Conservation (phyloP, 1,284 basidiomycete species). For the Cryptococcus deneoformans region DNA sequence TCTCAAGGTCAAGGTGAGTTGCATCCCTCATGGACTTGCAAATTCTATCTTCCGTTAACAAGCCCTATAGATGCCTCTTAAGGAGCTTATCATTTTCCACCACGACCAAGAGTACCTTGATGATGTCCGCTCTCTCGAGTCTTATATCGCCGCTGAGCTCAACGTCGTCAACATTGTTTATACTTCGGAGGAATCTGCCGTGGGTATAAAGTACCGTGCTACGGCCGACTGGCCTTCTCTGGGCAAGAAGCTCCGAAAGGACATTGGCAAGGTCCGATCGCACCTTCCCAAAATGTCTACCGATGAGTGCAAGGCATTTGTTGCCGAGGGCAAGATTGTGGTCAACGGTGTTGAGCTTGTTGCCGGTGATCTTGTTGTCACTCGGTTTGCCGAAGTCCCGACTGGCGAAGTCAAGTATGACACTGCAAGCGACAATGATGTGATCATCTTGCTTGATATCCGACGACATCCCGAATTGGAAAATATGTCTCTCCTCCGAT, state of each 20-base stretch:
- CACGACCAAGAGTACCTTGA: slow-evolving; percentile 77
- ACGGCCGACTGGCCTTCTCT: slow-evolving; percentile 95
- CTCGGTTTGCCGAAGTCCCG: slow-evolving; percentile 78
- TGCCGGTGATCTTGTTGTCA: slow-evolving; percentile 84
- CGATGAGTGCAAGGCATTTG: slow-evolving; percentile 78
- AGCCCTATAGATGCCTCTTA: slow-evolving; percentile 60
- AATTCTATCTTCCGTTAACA: not conserved
- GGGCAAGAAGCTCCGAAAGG: slow-evolving; percentile 91
- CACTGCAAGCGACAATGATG: slow-evolving; percentile 89
- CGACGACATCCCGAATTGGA: slow-evolving; percentile 82
- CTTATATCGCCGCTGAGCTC: slow-evolving; percentile 92
- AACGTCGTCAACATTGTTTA: slow-evolving; percentile 90
- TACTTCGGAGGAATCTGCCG: slow-evolving; percentile 79
- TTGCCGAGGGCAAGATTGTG: slow-evolving; percentile 69
- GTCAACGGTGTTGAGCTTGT: slow-evolving; percentile 90
- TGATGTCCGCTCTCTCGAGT: slow-evolving; percentile 79
- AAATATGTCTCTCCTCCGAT: slow-evolving; percentile 83
- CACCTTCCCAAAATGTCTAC: slow-evolving; percentile 78
- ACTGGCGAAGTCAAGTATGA: slow-evolving; percentile 47
- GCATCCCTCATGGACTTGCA: not conserved
- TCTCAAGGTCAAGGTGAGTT: slow-evolving; percentile 78
- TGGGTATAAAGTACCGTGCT: slow-evolving; percentile 88
- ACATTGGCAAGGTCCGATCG: slow-evolving; percentile 85
- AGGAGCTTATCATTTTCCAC: slow-evolving; percentile 94
- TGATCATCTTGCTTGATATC: slow-evolving; percentile 88